These are phyloP conservation scores for Yarrowia sp. DNA, from an alignment of 805 yeast species.

Conservation along the genomic window DNA sequence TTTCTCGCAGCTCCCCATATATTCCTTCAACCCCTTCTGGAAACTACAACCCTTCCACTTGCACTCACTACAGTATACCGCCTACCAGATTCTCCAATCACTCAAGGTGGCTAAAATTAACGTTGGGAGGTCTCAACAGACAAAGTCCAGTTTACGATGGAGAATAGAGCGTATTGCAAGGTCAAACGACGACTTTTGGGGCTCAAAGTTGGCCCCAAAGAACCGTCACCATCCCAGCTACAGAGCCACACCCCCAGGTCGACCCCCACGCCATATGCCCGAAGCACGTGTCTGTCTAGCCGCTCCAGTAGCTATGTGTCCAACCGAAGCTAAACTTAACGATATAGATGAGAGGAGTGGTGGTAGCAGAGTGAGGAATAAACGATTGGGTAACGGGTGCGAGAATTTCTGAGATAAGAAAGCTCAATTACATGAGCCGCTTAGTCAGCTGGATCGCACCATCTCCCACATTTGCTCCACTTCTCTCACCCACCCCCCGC, in stretches of 20 bases:
- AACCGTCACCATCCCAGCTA: too few relatives aligned
- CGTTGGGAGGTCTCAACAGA: slow-evolving; percentile 39
- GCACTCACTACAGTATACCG: not conserved
- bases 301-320: slow-evolving; percentile 33
- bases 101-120: slow-evolving; percentile 28
- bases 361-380: too few relatives aligned
- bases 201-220: not conserved
- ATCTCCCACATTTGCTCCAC: too few relatives aligned
- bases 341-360: too few relatives aligned
- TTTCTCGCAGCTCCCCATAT: too few relatives aligned
- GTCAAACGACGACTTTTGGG: not conserved
- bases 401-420: too few relatives aligned
- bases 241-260: not conserved
- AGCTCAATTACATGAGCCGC: too few relatives aligned
- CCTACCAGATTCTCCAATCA: slow-evolving; percentile 29
- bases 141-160: not conserved
- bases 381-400: too few relatives aligned
- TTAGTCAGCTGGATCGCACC: too few relatives aligned
- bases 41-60: too few relatives aligned
- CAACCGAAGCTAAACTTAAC: slow-evolving; percentile 28
- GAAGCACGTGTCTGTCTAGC: slow-evolving; percentile 37
- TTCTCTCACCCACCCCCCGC: too few relatives aligned
- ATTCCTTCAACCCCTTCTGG: too few relatives aligned
- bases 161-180: not conserved
- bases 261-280: not conserved